Evolutionary conservation across 371 early-diverging fungal genomes (phyloP), one percentile per base, ranked within the genome.

Genomic region (Syncephalastrum monosporum): DNA sequence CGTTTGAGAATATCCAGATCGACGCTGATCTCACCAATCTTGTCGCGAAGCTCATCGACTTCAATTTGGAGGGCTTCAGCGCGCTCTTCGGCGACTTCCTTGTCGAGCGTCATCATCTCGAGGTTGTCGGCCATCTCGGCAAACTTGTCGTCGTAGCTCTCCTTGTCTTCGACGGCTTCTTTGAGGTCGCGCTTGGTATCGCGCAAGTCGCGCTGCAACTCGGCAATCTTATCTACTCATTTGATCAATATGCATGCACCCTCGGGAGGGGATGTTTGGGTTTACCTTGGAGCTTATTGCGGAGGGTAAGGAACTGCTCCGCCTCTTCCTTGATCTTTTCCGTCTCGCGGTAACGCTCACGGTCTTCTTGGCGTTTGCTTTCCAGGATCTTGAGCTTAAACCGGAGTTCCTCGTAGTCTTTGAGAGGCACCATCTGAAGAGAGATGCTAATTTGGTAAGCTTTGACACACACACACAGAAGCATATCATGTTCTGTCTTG

Each of bases 1-100:
- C 81, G 74, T 56, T 84, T 81, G 60, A 85, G 71, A 5, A 93
- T 85, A 55, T 88, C 86, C 27, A 91, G 51, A 61, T 86, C 87
- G 10, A 90, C 80, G 29, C 75, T 74, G 49, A 92, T 76, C 60
- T 95, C 96, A 47, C 88, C 92, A 19, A 92, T 74, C 59, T 84
- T 87, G 57, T 95, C 94, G 61, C 90, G 90, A 29, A 92, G 66
- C 16, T 77, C 61, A 33, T 79, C 76, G 1, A 89, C 79, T 64
- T 95, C 93, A 48, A 86, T 85, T 57, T 87, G 83, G 53, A 92
- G 55, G 14, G 82, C 73, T 48, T 95, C 95, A 10, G 90, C 88
- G 44, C 80, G 78, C 63, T 95, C 95, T 58, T 95, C 95, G 1
- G 94, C 95, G 72, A 93, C 84, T 74, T 96, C 95, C 68, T 91